Base-by-base conservation (phyloP, 805 yeast genomes). In the Sugiyamaella americana region DNA sequence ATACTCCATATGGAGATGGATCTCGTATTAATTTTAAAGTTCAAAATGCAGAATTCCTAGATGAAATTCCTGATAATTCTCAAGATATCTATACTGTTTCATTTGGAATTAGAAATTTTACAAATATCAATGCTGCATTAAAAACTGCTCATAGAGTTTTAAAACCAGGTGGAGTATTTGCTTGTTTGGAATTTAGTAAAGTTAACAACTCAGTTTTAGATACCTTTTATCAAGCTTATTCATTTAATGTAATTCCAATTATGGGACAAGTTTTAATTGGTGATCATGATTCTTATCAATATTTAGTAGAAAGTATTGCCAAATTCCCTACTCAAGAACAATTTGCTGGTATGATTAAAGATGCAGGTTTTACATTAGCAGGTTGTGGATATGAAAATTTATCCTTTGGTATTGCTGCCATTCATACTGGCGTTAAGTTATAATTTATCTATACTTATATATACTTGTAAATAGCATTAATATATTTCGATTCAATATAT, bases 111-210 rank as follows among this genome's bases (percentile, higher is more conserved):
- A 80, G 98, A 67, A 93, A 93, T 68, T 93, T 94, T 67, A 93
- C 98, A 48, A 75, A 93, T 64, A 82, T 93, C 58, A 96, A 89
- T 67, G 88, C 87, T 3, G 98, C 98, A 23, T 74, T 93, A 58
- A 75, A 85, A 57, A 83, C 97, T n/a, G 98, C 98, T 29, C 84
- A 91, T 70, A 78, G 98, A 58, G 95, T 91, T 24, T 77, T 93
- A 63, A 87, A 84, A 66, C 98, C 98, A 10, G 98, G 98, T 59
- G 98, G 98, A 59, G 85, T 93, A 40, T 93, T 93, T 64, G 96
- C 96, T 34, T 89, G 98, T 67, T 73, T 93, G 49, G 98, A 93
- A 65, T 93, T 93, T 61, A 84, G 95, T 46, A 93, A 89, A 63
- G 96, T 93, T 48, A 82, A 84, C 42, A 86, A 87, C 64, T 81